Evolutionary conservation across 495 filamentous ascomycete species (phyloP).

Genomic region (Aspergillus avenaceus): DNA sequence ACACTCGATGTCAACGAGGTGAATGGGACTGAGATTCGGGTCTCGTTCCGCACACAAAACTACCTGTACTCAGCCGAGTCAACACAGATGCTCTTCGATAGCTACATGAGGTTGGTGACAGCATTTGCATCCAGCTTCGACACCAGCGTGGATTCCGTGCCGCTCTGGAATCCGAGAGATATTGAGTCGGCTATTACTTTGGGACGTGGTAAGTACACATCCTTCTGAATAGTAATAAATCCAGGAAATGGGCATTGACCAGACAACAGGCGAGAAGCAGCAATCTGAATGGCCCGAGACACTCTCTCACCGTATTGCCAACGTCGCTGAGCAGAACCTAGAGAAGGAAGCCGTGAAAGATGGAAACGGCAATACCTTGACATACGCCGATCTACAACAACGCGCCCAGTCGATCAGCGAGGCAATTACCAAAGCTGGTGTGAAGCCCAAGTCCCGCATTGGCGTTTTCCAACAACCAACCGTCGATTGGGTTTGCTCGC

Average conservation of each 20-base stretch:
- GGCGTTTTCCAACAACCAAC: slow-evolving; percentile 18
- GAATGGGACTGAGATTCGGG: background rate
- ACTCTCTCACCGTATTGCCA: no score
- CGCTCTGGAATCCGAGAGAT: background rate
- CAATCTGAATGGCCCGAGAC: no score
- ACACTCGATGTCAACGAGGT: background rate
- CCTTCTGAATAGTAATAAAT: no score
- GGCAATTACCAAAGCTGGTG: no score
- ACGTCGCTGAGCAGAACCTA: no score
- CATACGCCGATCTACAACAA: no score
- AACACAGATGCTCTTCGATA: background rate
- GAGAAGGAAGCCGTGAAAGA: no score
- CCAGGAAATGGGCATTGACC: no score
- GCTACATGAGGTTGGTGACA: background rate
- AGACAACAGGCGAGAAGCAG: no score
- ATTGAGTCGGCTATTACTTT: background rate
- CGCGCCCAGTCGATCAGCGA: no score
- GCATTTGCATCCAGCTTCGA: background rate
- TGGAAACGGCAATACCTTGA: background rate
- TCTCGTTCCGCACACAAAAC: background rate
- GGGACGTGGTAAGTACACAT: background rate
- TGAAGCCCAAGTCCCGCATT: no score
- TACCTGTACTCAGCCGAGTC: background rate
- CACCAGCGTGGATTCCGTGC: background rate
- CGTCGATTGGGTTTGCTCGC: slow-evolving; percentile 30